phyloP scores from a whole-genome alignment of 306 rosid genomes.

The Castanea crenata region DNA sequence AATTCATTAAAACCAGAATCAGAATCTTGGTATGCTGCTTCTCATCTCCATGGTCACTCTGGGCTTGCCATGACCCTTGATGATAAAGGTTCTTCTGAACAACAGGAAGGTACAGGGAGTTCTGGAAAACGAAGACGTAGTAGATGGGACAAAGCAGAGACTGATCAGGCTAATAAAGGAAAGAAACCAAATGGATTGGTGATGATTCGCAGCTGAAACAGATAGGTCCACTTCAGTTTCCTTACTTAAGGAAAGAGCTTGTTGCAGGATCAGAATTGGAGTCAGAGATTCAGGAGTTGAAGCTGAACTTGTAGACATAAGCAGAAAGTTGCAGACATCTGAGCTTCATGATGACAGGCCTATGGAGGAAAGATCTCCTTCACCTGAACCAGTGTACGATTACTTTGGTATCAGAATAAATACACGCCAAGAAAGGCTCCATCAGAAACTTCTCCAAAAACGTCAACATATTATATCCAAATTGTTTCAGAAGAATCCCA shows the following conservation, averaged over 20 bases:
- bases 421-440: conserved; percentile 2
- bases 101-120: background rate
- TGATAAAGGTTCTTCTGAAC: conserved; percentile 12
- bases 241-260: conserved; percentile 7
- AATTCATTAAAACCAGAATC: background rate
- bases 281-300: conserved; percentile 10
- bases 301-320: conserved; percentile 19
- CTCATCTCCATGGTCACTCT: background rate
- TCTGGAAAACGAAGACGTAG: conserved; percentile 17
- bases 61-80: background rate
- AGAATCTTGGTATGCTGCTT: background rate
- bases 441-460: background rate
- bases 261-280: background rate
- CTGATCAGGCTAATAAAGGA: conserved; percentile 2
- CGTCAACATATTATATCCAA: conserved; percentile 54
- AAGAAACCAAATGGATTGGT: conserved; percentile 24
- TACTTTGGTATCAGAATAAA: conserved; percentile 8
- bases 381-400: conserved; percentile 10
- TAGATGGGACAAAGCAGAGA: conserved; percentile 19
- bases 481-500: conserved; percentile 55
- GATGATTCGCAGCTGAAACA: conserved; percentile 13
- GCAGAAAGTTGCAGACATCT: background rate
- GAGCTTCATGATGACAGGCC: conserved; percentile 5
- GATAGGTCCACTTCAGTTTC: conserved; percentile 19
- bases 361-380: conserved; percentile 12